Percentiles rank a stretch among this genome's conserved stretches.
Evolutionary conservation across 2,329 filamentous ascomycete genomes (phyloP).

Genomic region (Colletotrichum sp.): DNA sequence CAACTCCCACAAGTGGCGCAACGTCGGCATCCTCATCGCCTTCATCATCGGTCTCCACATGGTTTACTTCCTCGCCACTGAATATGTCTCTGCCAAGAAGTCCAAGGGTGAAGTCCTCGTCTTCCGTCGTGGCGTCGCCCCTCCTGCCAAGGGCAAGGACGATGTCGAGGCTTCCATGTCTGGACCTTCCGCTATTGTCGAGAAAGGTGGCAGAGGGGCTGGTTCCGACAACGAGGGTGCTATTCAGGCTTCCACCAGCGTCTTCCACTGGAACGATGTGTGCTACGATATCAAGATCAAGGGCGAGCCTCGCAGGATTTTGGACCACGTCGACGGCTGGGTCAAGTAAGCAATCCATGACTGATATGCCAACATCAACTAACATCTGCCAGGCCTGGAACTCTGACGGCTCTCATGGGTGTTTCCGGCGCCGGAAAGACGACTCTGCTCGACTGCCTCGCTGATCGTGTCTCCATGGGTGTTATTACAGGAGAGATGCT

Average conservation of each 20-base stretch:
- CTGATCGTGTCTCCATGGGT: constrained; percentile 71
- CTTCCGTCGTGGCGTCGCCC: constrained; percentile 52
- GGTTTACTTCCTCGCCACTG: constrained; percentile 54
- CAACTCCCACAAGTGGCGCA: constrained; percentile 53
- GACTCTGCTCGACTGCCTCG: constrained; percentile 64
- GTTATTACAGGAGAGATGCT: constrained; percentile 71
- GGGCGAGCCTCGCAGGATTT: constrained; percentile 66
- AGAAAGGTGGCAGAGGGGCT: constrained; percentile 5
- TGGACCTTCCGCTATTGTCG: constrained; percentile 11
- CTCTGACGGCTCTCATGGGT: constrained; percentile 67
- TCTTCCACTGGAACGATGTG: constrained; percentile 72
- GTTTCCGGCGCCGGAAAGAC: constrained; percentile 40
- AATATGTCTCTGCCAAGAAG: constrained; percentile 50
- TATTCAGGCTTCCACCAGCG: constrained; percentile 56
- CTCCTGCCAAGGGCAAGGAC: constrained; percentile 5
- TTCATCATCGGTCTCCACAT: constrained; percentile 53
- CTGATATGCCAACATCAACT: neutral
- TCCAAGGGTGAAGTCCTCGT: constrained; percentile 67
- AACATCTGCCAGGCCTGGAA: constrained; percentile 37
- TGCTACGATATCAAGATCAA: constrained; percentile 72
- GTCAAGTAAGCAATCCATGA: constrained; percentile 58
- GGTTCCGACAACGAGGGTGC: neutral
- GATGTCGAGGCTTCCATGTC: constrained; percentile 17
- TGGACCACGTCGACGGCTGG: constrained; percentile 73
- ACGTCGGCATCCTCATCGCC: constrained; percentile 60